These are phyloP conservation scores for Neurospora sp. DNA, from an alignment of 495 filamentous ascomycete genomes.

Conservation along the genomic window DNA sequence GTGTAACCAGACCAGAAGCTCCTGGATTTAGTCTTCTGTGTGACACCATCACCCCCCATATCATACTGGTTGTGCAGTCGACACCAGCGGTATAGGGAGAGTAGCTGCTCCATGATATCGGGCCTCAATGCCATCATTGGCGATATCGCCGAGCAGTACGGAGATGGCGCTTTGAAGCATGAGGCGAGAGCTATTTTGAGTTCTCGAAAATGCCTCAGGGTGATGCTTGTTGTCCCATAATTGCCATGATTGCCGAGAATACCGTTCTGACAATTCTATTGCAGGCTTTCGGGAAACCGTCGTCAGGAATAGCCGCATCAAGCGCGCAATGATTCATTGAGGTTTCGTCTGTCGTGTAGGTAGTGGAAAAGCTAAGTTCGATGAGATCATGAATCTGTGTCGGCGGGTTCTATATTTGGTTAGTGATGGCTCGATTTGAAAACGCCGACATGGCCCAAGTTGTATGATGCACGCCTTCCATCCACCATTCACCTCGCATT, in stretches of 20 bases:
- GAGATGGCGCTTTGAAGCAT: background rate
- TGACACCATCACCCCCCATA: background rate
- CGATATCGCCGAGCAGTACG: background rate
- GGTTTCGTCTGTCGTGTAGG: background rate
- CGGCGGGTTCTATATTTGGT: background rate
- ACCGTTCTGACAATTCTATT: background rate
- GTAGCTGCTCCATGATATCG: background rate
- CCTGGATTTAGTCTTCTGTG: background rate
- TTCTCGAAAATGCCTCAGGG: background rate
- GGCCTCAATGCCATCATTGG: background rate
- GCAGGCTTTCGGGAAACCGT: background rate
- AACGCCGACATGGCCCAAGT: background rate
- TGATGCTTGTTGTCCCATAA: background rate
- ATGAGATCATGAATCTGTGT: background rate
- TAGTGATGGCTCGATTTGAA: background rate
- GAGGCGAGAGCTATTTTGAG: background rate
- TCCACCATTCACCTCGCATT: background rate
- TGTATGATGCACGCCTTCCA: background rate
- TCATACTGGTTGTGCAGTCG: background rate
- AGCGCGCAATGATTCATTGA: background rate
- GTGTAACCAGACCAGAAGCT: background rate
- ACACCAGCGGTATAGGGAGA: background rate
- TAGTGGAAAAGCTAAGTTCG: background rate
- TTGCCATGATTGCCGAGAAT: background rate
- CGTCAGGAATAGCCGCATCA: background rate